phyloP scores from a whole-genome alignment of 2,329 filamentous ascomycete genomes.

The Beauveria rudraprayagi region DNA sequence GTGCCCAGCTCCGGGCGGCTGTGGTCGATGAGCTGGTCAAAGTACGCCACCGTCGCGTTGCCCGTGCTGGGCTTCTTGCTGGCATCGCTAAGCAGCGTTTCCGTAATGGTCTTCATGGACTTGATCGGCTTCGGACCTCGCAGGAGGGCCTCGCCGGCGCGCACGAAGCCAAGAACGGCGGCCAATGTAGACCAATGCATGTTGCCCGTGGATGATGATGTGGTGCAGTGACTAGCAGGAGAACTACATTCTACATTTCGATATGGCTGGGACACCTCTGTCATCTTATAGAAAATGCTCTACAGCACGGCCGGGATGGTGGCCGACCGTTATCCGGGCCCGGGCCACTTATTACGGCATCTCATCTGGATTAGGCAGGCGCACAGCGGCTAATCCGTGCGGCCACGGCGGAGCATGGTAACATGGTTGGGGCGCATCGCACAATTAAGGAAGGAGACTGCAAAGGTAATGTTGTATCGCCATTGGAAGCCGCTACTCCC shows the following conservation, averaged over 20 bases:
- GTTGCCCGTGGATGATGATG: background rate
- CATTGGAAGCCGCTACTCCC: background rate
- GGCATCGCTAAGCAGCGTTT: background rate
- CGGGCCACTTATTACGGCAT: background rate
- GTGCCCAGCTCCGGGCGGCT: conserved; percentile 44
- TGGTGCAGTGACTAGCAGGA: no score
- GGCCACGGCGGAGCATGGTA: background rate
- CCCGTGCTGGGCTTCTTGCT: background rate
- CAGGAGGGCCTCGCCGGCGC: background rate
- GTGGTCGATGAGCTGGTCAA: conserved; percentile 53
- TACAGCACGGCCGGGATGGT: background rate
- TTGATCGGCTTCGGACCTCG: background rate
- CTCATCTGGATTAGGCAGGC: background rate
- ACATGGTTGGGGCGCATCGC: no score
- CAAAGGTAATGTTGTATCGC: background rate
- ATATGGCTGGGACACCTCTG: background rate
- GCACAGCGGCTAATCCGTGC: background rate
- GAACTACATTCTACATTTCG: background rate
- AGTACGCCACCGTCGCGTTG: conserved; percentile 20
- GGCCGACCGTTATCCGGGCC: background rate
- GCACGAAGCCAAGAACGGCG: background rate
- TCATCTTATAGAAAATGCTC: background rate
- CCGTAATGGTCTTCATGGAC: background rate
- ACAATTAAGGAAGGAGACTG: background rate
- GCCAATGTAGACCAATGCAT: background rate